These are phyloP conservation scores for Vicia faba DNA, from an alignment of 306 rosid genomes.

Conservation along the genomic window DNA sequence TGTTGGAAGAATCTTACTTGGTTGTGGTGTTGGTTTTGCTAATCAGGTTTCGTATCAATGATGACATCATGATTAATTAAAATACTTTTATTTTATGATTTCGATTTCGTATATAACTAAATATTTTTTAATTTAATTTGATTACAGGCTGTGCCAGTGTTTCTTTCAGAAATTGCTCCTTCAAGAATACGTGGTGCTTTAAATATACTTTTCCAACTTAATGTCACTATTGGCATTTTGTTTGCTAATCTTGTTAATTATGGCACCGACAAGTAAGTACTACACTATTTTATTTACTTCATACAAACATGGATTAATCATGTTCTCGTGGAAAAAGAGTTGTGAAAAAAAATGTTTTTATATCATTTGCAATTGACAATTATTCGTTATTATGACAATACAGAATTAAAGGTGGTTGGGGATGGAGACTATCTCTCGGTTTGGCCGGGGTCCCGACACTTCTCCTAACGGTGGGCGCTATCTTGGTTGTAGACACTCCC, in stretches of 20 bases:
- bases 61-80: too few relatives aligned
- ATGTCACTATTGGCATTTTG: slow-evolving; percentile 83
- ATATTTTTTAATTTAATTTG: not conserved
- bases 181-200: slow-evolving; percentile 90
- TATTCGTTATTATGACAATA: too few relatives aligned
- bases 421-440: slow-evolving; percentile 90
- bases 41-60: slow-evolving; percentile 85
- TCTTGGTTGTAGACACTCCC: slow-evolving; percentile 82
- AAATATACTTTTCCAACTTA: slow-evolving; percentile 81
- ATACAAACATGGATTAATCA: too few relatives aligned
- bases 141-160: slow-evolving; percentile 84
- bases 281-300: too few relatives aligned
- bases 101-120: not conserved
- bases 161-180: slow-evolving; percentile 91
- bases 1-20: slow-evolving; percentile 66
- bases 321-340: too few relatives aligned
- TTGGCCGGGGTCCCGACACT: slow-evolving; percentile 81
- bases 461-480: slow-evolving; percentile 67
- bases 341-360: not conserved
- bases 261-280: slow-evolving; percentile 73
- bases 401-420: slow-evolving; percentile 88
- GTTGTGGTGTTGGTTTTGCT: slow-evolving; percentile 85
- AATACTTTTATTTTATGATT: too few relatives aligned
- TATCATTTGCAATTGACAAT: too few relatives aligned
- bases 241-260: slow-evolving; percentile 82